Evolutionary conservation across 495 filamentous ascomycete genomes (phyloP), one percentile per base, ranked within the genome.

Genomic region (Lasiosphaeris hirsuta): DNA sequence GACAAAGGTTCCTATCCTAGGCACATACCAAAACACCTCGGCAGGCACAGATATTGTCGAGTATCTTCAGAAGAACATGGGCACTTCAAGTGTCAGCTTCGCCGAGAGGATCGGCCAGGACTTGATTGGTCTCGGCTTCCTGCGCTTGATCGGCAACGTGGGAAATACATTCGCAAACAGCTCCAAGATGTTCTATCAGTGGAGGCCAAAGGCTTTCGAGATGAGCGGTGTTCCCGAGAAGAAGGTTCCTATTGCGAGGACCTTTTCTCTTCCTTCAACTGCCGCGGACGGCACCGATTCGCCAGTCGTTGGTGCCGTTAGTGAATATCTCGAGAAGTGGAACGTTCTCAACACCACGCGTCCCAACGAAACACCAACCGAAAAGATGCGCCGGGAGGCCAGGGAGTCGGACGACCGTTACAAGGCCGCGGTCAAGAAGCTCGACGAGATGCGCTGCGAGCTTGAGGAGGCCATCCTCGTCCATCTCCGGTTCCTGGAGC

Each of bases 131-230:
- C 82, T 88, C 66, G 94, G 94, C 34, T 96, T 96, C 68, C 77
- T 99, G 54, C 84, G 94, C 38, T 73, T 99, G 62, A 83, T 99
- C 59, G 94, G 94, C 47, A 95, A 89, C 68, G 93, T 99, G 54
- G 94, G 95, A 30, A 97, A 83, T 69, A 89, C 86, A 8, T 99
- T 99, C 65, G 91, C 92, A 57, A 99, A 99, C 74, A 97, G 91
- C 75, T 92, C 92, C 43, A 92, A 88, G 74, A 87, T 97, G 85
- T 88, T 88, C 67, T 99, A 97, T 70, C 94, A 99, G 70, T 99
- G 95, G 95, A 86, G 90, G 42, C 82, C 92, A 2, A 96, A 89
- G 72, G 89, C 87, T 0, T 97, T 96, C 72, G 86, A 96, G 67
- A 69, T 90, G 40, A 84, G 90, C 30, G 92, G 92, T 3, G 79